phyloP scores from a whole-genome alignment of 768 basidiomycete genomes.

The Boletus rubroflammeus region DNA sequence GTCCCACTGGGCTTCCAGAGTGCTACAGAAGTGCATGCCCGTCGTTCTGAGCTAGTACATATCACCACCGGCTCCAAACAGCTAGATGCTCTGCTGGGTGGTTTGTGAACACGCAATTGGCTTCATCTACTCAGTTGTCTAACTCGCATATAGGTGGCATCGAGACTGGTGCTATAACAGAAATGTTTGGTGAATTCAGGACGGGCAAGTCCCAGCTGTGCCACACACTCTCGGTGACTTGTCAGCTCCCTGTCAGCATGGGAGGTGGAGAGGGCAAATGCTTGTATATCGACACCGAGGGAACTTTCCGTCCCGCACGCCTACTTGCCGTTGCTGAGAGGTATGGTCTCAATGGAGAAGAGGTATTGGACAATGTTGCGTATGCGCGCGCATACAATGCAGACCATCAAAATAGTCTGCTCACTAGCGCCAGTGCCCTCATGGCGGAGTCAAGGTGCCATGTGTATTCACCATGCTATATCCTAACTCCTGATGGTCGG shows the following conservation, averaged over 20 bases:
- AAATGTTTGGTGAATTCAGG: slow-evolving; percentile 96
- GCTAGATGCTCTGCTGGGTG: slow-evolving; percentile 91
- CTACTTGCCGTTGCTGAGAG: slow-evolving; percentile 93
- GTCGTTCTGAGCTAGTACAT: slow-evolving; percentile 90
- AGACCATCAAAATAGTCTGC: slow-evolving; percentile 88
- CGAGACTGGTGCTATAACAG: slow-evolving; percentile 97
- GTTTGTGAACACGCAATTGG: slow-evolving; percentile 36
- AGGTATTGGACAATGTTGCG: slow-evolving; percentile 96
- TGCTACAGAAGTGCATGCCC: slow-evolving; percentile 94
- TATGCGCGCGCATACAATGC: slow-evolving; percentile 99
- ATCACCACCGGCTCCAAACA: slow-evolving; percentile 97
- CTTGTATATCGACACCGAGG: slow-evolving; percentile 98
- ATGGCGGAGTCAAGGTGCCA: slow-evolving; percentile 95
- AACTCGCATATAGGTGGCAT: slow-evolving; percentile 66
- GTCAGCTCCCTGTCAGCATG: slow-evolving; percentile 95
- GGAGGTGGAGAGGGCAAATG: slow-evolving; percentile 99
- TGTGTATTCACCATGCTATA: slow-evolving; percentile 19
- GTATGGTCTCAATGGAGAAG: slow-evolving; percentile 95
- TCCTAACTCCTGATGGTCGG: slow-evolving; percentile 6
- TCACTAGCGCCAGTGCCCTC: slow-evolving; percentile 92
- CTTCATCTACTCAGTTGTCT: slow-evolving; percentile 5
- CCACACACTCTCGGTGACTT: slow-evolving; percentile 96
- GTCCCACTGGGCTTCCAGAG: slow-evolving; percentile 97
- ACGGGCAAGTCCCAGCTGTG: slow-evolving; percentile 98
- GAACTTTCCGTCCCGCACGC: slow-evolving; percentile 96